Conservation (phyloP, 257 asterid species). For the Apocynum venetum region DNA sequence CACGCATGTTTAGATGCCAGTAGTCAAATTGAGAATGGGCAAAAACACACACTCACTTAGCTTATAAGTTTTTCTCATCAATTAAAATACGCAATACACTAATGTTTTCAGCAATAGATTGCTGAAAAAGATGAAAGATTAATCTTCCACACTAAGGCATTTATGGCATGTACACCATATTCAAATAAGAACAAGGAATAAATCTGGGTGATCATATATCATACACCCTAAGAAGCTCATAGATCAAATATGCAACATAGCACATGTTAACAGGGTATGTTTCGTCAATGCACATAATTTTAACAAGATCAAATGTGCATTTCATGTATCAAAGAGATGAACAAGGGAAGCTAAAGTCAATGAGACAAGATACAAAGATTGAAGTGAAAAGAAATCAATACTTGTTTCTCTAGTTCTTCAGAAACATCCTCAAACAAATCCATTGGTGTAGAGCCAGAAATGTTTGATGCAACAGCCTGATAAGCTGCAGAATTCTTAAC, state of each 20-base stretch:
- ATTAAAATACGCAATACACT: background rate
- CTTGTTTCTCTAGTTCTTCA: conserved; percentile 90
- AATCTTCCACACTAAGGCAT: background rate
- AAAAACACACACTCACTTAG: background rate
- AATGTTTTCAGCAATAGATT: background rate
- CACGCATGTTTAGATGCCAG: background rate
- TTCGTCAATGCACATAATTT: background rate
- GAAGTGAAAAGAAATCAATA: conserved; percentile 19
- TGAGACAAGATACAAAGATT: background rate
- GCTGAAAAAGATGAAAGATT: background rate
- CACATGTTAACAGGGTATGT: background rate
- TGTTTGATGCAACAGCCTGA: conserved; percentile 73
- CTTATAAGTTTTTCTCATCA: background rate
- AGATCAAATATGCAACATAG: background rate
- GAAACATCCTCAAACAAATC: conserved; percentile 84
- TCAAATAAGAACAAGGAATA: background rate
- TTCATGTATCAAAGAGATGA: background rate
- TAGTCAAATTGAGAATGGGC: background rate
- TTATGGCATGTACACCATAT: background rate
- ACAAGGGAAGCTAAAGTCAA: background rate
- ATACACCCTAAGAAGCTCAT: background rate
- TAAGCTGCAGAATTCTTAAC: conserved; percentile 80
- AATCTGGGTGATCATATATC: background rate
- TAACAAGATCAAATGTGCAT: background rate
- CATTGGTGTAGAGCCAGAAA: conserved; percentile 88